Evolutionary conservation across 805 yeast species (phyloP), one percentile per base, ranked within the genome.

Genomic region (Starmerella bacillaris): DNA sequence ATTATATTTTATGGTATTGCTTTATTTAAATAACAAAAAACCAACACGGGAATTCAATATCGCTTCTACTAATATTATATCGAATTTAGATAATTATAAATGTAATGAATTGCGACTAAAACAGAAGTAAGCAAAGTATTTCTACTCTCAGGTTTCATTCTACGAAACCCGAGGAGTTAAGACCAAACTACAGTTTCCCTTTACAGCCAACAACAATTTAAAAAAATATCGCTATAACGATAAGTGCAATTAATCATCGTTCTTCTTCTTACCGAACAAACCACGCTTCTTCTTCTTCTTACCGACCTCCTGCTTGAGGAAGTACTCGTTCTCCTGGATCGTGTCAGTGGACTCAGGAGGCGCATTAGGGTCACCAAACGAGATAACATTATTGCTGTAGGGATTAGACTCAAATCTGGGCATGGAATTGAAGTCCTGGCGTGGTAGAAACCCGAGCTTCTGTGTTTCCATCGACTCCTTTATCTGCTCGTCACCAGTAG

Each of bases 401-500:
- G 59, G 56, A 40, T 45, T 51, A 28, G 48, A 37, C 28, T 39
- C 53, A 63, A 68, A 53, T 60, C 58, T 24, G 71, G 76, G 68
- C 77, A 82, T 56, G 70, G 77, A 40, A 37, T 35, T 37, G 47
- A 55, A 54, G 30, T 55, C 54, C 61, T 78, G 67, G 61, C 95
- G 71, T 7, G 80, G 79, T 36, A 78, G 72, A 76, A 92, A 84
- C 12, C 95, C 96, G 30, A 77, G 65, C 15, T 70, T 63, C 5
- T 70, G 69, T 3, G 84, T 65, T 57, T 84, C 95, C 49, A 82
- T 63, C 48, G 78, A 82, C 38, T 80, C 89, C 36, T 74, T 72
- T 61, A 78, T 76, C 9, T 69, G 57, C 38, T 66, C 59, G 56
- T 89, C 98, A 35, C 94, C 94, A 5, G 94, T 80, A 44, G 89